phyloP scores from a whole-genome alignment of 2,329 filamentous ascomycete genomes.

The Neurospora sp. region DNA sequence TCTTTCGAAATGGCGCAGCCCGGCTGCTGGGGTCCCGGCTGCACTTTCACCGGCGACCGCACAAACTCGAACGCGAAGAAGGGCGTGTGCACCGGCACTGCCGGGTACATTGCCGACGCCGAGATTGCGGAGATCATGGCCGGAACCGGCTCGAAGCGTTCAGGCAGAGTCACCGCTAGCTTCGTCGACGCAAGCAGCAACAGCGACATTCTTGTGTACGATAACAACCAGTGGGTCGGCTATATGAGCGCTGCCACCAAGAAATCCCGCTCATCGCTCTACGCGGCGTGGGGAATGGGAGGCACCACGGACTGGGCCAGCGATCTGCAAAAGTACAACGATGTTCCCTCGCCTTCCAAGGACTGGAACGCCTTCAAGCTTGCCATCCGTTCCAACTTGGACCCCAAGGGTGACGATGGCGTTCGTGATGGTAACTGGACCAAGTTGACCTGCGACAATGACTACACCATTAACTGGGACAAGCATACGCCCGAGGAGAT shows the following conservation, averaged over 20 bases:
- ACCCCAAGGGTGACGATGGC: slow-evolving; percentile 11
- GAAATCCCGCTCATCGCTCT: background rate
- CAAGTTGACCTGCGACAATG: slow-evolving; percentile 13
- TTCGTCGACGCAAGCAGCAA: slow-evolving; percentile 2
- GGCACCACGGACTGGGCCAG: slow-evolving; percentile 7
- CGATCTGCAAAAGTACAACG: slow-evolving; percentile 11
- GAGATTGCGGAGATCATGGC: slow-evolving; percentile 5
- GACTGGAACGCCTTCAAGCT: slow-evolving; percentile 10
- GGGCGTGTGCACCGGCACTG: slow-evolving; percentile 5
- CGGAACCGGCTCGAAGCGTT: background rate
- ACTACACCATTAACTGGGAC: background rate
- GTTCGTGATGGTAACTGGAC: slow-evolving; percentile 17
- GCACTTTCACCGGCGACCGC: background rate
- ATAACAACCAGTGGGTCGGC: slow-evolving; percentile 3
- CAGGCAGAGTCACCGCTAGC: background rate
- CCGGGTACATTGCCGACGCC: slow-evolving; percentile 7
- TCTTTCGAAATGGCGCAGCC: slow-evolving; percentile 7
- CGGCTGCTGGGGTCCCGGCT: slow-evolving; percentile 3
- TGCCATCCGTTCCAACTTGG: slow-evolving; percentile 8
- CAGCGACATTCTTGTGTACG: slow-evolving; percentile 15
- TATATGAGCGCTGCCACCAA: slow-evolving; percentile 5
- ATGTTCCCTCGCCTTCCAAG: slow-evolving; percentile 6
- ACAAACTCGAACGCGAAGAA: slow-evolving; percentile 1
- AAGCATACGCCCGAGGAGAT: slow-evolving; percentile 8
- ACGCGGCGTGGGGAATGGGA: background rate